Evolutionary conservation across 2,329 filamentous ascomycete genomes (phyloP).

Genomic region (Pseudocercospora cruenta): DNA sequence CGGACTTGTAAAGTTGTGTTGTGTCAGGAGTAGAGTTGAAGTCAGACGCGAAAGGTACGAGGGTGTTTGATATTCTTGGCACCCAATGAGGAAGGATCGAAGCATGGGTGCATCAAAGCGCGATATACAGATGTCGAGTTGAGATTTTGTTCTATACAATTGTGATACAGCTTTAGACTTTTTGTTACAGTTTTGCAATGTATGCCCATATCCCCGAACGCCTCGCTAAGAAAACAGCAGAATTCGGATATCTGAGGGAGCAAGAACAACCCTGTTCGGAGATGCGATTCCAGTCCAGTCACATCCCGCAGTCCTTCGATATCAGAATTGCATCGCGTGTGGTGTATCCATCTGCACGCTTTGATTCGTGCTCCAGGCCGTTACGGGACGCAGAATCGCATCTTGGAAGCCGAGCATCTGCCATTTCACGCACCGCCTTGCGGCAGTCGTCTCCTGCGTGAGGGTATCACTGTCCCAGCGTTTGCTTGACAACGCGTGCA

Average conservation of each 20-base stretch:
- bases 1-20: background rate
- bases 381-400: background rate
- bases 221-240: background rate
- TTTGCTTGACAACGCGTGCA: slow-evolving; percentile 61
- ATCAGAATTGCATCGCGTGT: background rate
- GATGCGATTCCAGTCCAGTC: too few species aligned
- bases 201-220: background rate
- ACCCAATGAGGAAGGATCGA: background rate
- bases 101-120: background rate
- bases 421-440: background rate
- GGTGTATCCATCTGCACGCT: background rate
- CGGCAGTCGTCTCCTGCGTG: background rate
- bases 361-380: background rate
- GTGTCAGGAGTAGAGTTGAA: background rate
- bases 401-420: background rate
- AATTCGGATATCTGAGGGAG: too few species aligned
- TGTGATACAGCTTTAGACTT: background rate
- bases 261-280: too few species aligned
- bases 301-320: too few species aligned
- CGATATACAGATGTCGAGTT: background rate
- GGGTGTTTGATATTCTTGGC: slow-evolving; percentile 2
- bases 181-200: background rate
- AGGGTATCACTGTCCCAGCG: slow-evolving; percentile 25
- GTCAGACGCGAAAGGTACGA: background rate
- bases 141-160: background rate